phyloP scores from a whole-genome alignment of 495 filamentous ascomycete species.

The Talaromyces liani region DNA sequence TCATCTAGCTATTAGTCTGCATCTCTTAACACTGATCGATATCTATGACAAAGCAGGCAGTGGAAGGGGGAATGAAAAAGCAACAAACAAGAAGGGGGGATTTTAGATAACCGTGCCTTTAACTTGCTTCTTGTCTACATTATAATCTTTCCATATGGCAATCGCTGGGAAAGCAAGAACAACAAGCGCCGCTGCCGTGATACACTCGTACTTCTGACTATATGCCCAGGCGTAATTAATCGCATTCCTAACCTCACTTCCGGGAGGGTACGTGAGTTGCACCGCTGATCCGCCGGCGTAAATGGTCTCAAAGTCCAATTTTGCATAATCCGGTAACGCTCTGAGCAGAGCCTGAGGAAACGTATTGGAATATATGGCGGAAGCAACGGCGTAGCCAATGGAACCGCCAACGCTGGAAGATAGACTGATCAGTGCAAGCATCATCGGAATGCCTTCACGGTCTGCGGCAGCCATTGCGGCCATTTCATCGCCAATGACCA shows the following conservation, averaged over 20 bases:
- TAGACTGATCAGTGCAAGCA: conserved; percentile 51
- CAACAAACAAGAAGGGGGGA: no score
- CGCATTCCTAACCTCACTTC: conserved; percentile 9
- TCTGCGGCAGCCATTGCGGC: conserved; percentile 56
- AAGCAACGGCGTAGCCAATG: conserved; percentile 50
- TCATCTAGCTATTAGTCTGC: no score
- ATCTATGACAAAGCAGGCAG: no score
- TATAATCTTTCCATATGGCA: conserved; percentile 14
- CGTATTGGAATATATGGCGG: conserved; percentile 54
- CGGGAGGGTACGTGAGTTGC: conserved; percentile 11
- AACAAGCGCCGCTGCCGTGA: conserved; percentile 12
- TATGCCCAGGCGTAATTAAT: conserved; percentile 15
- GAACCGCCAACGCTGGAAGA: conserved; percentile 57
- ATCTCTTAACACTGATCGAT: no score
- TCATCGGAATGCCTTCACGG: conserved; percentile 53
- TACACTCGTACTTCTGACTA: conserved; percentile 13
- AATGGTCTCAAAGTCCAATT: conserved; percentile 3
- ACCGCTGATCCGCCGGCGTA: not conserved
- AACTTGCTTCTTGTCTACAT: conserved; percentile 17
- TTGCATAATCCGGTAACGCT: not conserved
- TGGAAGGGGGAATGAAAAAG: no score
- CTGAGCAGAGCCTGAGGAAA: conserved; percentile 46
- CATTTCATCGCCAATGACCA: conserved; percentile 60
- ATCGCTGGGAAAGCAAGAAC: conserved; percentile 16
- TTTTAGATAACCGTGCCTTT: conserved; percentile 13